phyloP scores from a whole-genome alignment of 257 asterid genomes.

The Solanum virginianum region DNA sequence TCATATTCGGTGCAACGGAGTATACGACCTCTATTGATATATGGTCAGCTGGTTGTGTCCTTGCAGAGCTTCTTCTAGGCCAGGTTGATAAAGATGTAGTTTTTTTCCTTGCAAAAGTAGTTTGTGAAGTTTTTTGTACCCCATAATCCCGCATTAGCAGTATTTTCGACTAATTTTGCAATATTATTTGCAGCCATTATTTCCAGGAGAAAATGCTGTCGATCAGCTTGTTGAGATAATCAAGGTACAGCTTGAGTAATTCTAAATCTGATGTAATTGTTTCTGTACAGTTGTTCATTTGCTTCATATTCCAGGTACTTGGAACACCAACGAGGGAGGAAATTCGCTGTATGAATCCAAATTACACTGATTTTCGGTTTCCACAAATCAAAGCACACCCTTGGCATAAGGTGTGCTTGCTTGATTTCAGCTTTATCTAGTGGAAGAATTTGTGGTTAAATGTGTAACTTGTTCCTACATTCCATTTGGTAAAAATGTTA shows the following conservation, averaged over 20 bases:
- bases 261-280: background rate
- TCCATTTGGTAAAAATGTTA: background rate
- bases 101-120: background rate
- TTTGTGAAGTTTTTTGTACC: background rate
- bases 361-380: constrained; percentile 77
- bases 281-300: background rate
- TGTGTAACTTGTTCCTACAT: background rate
- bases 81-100: constrained; percentile 34
- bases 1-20: constrained; percentile 92
- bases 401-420: constrained; percentile 72
- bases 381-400: constrained; percentile 95
- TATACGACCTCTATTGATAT: constrained; percentile 87
- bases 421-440: background rate
- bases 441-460: background rate
- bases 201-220: constrained; percentile 96
- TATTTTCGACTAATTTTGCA: background rate
- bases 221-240: constrained; percentile 94
- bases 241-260: constrained; percentile 37
- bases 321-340: constrained; percentile 97
- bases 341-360: constrained; percentile 94
- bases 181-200: constrained; percentile 49
- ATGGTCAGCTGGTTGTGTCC: constrained; percentile 98
- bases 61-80: constrained; percentile 89
- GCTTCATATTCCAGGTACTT: constrained; percentile 52
- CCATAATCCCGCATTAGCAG: background rate